Evolutionary conservation across 2,329 filamentous ascomycete genomes (phyloP).

Genomic region (Dendryphion nanum): DNA sequence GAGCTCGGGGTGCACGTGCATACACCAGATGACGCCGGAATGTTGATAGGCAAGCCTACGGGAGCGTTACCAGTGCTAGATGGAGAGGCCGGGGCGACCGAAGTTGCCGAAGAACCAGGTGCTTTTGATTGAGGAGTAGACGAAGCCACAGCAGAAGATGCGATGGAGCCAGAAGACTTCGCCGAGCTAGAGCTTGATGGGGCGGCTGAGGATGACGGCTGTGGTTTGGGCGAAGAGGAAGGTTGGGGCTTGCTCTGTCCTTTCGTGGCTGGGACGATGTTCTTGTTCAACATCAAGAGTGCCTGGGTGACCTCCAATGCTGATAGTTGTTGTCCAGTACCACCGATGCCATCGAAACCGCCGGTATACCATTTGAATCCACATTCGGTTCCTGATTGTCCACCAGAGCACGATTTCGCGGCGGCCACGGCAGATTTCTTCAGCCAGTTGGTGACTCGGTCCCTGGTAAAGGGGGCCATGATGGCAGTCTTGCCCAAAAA

Average conservation of each 20-base stretch:
- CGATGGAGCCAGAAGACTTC: constrained; percentile 2
- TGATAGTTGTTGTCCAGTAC: constrained; percentile 46
- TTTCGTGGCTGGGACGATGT: constrained; percentile 27
- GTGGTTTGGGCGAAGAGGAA: constrained; percentile 1
- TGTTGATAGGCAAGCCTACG: background rate
- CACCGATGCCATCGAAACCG: constrained; percentile 41
- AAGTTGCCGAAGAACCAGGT: background rate
- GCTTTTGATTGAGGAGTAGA: background rate
- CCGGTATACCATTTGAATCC: constrained; percentile 48
- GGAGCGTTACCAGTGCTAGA: background rate
- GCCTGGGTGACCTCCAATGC: constrained; percentile 47
- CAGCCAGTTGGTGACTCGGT: constrained; percentile 39
- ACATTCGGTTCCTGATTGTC: constrained; percentile 33
- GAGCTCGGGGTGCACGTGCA: constrained; percentile 8
- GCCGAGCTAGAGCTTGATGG: constrained; percentile 6
- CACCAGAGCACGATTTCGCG: constrained; percentile 44
- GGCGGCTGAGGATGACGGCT: constrained; percentile 8
- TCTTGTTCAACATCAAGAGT: constrained; percentile 37
- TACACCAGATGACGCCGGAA: background rate
- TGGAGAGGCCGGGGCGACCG: background rate
- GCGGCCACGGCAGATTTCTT: constrained; percentile 43
- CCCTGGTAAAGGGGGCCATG: constrained; percentile 43
- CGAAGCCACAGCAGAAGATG: constrained; percentile 2
- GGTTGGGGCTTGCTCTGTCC: constrained; percentile 12
- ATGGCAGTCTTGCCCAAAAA: constrained; percentile 54